Evolutionary conservation across 306 rosid genomes (phyloP).

Genomic region (Quercus rubra): DNA sequence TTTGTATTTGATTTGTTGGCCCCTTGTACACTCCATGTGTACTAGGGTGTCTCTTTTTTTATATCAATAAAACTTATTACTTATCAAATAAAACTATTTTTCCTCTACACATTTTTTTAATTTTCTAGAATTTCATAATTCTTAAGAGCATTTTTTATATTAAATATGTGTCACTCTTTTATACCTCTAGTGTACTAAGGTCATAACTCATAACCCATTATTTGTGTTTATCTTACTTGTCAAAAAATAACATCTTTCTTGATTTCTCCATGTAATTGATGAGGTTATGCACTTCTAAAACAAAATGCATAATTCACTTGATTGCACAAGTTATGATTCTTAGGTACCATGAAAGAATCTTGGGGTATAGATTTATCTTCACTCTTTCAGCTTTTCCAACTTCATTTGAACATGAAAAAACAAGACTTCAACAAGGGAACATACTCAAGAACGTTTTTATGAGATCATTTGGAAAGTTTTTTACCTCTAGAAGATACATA

Average conservation of each 20-base stretch:
- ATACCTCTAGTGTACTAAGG: background rate
- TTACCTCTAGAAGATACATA: background rate
- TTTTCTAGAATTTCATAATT: too few relatives aligned
- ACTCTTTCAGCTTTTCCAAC: background rate
- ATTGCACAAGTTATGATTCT: background rate
- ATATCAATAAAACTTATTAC: too few relatives aligned
- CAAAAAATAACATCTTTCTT: background rate
- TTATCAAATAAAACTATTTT: too few relatives aligned
- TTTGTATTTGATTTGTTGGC: too few relatives aligned
- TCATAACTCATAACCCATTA: background rate
- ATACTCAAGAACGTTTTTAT: background rate
- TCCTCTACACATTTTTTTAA: too few relatives aligned
- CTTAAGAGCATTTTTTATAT: background rate
- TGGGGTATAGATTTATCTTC: background rate
- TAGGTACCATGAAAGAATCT: background rate
- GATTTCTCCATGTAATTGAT: background rate
- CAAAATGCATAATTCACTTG: background rate
- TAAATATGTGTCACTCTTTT: background rate
- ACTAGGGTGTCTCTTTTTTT: too few relatives aligned
- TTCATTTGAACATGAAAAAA: background rate
- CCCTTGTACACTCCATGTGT: too few relatives aligned
- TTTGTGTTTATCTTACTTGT: background rate
- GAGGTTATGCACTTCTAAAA: background rate
- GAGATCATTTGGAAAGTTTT: background rate
- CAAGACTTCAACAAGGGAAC: background rate